Percentiles rank a stretch among this genome's conserved stretches.
These are phyloP conservation scores for Carpinus viminea DNA, from an alignment of 306 rosid species.

Conservation along the genomic window DNA sequence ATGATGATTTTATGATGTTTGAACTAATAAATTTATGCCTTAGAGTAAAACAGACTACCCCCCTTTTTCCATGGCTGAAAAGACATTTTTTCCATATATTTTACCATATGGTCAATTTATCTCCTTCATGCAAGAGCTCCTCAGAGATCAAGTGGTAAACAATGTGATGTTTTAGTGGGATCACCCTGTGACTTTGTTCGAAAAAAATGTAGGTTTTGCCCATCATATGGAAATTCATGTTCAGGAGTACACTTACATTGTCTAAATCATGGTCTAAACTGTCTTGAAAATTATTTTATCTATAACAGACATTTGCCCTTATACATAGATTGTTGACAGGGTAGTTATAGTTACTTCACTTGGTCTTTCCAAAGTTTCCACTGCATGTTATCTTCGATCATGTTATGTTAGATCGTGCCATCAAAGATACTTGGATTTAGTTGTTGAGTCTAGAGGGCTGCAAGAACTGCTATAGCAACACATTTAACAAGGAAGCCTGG, in stretches of 20 bases:
- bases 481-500: not conserved
- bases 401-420: not conserved
- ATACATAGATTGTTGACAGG: not conserved
- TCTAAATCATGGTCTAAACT: not conserved
- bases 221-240: not conserved
- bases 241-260: not conserved
- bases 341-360: not conserved
- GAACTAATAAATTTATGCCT: not conserved
- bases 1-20: not conserved
- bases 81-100: not conserved
- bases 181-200: not conserved
- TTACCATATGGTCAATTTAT: not conserved
- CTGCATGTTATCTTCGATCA: not conserved
- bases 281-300: not conserved
- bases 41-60: not conserved
- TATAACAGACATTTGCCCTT: not conserved
- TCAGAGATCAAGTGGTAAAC: not conserved
- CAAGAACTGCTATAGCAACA: not conserved
- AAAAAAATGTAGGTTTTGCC: not conserved
- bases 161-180: not conserved
- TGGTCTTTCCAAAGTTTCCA: not conserved
- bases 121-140: not conserved
- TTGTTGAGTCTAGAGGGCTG: not conserved
- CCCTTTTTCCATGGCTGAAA: not conserved
- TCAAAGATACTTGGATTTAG: not conserved